Base-by-base conservation (phyloP, 352 stramenopile genomes). In the Halophytophthora polymorphica region DNA sequence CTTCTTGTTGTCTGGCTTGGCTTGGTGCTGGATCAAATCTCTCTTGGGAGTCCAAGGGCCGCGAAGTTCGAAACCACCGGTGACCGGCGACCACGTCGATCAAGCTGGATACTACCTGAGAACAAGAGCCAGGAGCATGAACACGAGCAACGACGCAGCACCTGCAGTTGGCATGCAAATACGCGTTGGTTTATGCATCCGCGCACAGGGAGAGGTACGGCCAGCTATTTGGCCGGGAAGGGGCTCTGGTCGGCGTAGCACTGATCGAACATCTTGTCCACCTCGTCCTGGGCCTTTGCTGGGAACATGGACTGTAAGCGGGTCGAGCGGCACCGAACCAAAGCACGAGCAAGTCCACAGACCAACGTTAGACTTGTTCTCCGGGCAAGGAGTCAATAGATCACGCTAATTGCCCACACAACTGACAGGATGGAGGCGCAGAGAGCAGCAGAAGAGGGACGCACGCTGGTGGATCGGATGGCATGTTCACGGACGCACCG, bases 221-320 rank as follows among this genome's bases (percentile, higher is more conserved):
- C 59, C 17, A 64, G 23, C 60, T 56, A 39, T 29, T 61, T 31
- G 25, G 25, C 25, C 35, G 50, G 40, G 44, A 93, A 93, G 13
- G 83, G 83, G 46, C 67, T 83, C 17, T 81, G 64, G 48, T 93
- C 83, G 6, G 64, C 64, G 64, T 87, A 93, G 61, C 83, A 93
- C 46, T 75, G 65, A 3, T 73, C 56, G 43, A 93, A 91, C 73
- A 93, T 89, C 54, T 88, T 83, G 43, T 90, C 71, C 3, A 93
- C 83, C 57, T 88, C 64, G 13, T 58, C 51, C 13, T 66, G 53
- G 11, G 83, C 83, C 68, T 88, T 65, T 6, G 69, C 53, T 36
- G 83, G 80, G 56, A 90, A 90, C 69, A 93, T 88, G 15, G 83
- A 91, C 83, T 93, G 44, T 17, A 43, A 22, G 8, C 25, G 25